phyloP scores from a whole-genome alignment of 371 early-diverging fungal genomes.

The Coemansia sp. region DNA sequence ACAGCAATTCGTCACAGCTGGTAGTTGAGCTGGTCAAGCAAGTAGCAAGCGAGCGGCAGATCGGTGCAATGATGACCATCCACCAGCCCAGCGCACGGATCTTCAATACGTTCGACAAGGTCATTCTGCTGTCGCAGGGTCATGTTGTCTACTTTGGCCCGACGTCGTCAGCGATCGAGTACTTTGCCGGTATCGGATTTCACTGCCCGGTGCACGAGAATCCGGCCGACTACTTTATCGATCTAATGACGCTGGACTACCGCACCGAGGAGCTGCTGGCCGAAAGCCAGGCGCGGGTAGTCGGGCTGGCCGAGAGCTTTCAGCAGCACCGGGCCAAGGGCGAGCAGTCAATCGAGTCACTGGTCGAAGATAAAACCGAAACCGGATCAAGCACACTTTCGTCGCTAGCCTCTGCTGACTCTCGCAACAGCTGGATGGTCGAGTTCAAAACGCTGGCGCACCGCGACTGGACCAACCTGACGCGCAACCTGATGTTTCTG shows the following conservation, averaged over 20 bases:
- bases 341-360: not conserved
- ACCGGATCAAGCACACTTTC: not conserved
- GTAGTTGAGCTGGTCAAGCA: constrained; percentile 61
- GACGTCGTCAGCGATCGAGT: constrained; percentile 49
- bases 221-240: constrained; percentile 64
- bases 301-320: constrained; percentile 30
- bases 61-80: constrained; percentile 71
- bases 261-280: constrained; percentile 20
- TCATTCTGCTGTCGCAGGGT: constrained; percentile 69
- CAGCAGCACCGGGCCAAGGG: constrained; percentile 13
- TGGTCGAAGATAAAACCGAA: constrained; percentile 1
- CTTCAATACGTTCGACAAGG: constrained; percentile 65
- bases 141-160: constrained; percentile 68
- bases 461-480: constrained; percentile 47
- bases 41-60: constrained; percentile 57
- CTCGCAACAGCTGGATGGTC: constrained; percentile 38
- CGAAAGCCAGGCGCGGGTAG: constrained; percentile 30
- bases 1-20: constrained; percentile 69
- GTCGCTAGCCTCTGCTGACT: constrained; percentile 49
- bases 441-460: constrained; percentile 41
- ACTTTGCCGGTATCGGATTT: constrained; percentile 62
- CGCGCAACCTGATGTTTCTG: constrained; percentile 38
- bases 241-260: constrained; percentile 50
- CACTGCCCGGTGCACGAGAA: constrained; percentile 56
- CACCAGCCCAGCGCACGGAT: constrained; percentile 73